Percentiles rank a stretch among this genome's conserved stretches.
Conservation (phyloP, 2,329 filamentous ascomycete genomes). For the Cladosporium sp. region DNA sequence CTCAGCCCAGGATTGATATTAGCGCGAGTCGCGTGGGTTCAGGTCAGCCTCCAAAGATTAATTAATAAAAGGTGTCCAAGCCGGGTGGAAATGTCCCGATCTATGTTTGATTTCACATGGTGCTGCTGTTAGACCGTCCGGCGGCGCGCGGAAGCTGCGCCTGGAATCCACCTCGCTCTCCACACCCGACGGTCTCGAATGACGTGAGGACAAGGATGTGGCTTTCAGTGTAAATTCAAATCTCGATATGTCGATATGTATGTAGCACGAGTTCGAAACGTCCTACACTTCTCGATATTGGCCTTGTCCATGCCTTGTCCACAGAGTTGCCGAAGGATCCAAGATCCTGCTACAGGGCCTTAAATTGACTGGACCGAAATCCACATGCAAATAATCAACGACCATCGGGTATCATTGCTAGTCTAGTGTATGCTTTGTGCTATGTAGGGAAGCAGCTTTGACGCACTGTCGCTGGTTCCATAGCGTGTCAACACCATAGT, state of each 20-base stretch:
- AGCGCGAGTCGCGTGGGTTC: background rate
- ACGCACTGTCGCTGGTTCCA: constrained; percentile 18
- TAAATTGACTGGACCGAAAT: background rate
- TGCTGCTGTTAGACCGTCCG: background rate
- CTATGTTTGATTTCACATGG: background rate
- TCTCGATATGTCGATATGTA: background rate
- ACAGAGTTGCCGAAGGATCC: background rate
- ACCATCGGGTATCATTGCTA: constrained; percentile 10
- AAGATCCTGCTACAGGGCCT: background rate
- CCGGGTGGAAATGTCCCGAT: background rate
- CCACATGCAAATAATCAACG: background rate
- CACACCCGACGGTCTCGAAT: background rate
- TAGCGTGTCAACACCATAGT: background rate
- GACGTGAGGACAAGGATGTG: background rate
- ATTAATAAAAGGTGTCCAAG: background rate
- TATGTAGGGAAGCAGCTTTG: constrained; percentile 11
- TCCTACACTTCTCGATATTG: background rate
- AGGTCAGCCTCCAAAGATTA: background rate
- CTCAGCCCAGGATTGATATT: background rate
- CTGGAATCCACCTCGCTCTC: constrained; percentile 5
- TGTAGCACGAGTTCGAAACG: background rate
- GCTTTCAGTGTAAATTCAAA: background rate
- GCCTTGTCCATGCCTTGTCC: background rate
- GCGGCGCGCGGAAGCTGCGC: constrained; percentile 2
- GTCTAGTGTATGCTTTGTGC: background rate